A percentile compares a stretch with the other conserved stretches of the same genome.
phyloP scores from a whole-genome alignment of 148 eudicot species.

The Camellia lanceoleosa region DNA sequence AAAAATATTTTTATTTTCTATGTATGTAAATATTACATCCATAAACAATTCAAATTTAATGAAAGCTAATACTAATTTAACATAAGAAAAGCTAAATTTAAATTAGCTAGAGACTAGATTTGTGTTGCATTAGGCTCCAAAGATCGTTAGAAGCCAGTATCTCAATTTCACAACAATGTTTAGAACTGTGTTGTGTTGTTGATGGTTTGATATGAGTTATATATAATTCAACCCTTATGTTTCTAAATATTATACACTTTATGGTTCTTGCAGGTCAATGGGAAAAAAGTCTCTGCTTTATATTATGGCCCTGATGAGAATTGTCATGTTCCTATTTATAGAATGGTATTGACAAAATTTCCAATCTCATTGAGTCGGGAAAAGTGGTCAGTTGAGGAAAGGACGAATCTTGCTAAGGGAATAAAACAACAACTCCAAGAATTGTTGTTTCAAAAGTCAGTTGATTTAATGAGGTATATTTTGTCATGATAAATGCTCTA shows the following conservation, averaged over 20 bases:
- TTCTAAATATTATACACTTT: background rate
- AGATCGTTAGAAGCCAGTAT: too few relatives aligned
- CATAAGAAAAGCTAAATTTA: too few relatives aligned
- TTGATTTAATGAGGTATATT: slow-evolving; percentile 45
- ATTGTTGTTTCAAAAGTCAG: slow-evolving; percentile 45
- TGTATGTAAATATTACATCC: too few relatives aligned
- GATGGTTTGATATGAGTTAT: too few relatives aligned
- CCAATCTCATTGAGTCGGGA: slow-evolving; percentile 48
- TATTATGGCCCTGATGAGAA: slow-evolving; percentile 73
- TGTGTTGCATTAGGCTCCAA: too few relatives aligned
- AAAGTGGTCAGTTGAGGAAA: slow-evolving; percentile 69
- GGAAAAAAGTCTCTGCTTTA: slow-evolving; percentile 40
- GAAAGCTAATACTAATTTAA: too few relatives aligned
- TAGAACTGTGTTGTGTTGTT: too few relatives aligned
- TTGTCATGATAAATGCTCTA: background rate
- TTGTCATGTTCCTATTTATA: slow-evolving; percentile 62
- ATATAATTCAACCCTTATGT: too few relatives aligned
- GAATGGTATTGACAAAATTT: slow-evolving; percentile 43
- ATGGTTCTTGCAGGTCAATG: slow-evolving; percentile 38
- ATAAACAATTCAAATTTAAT: too few relatives aligned
- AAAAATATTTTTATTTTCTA: too few relatives aligned
- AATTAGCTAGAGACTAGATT: too few relatives aligned
- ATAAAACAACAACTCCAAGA: slow-evolving; percentile 71
- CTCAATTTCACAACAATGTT: too few relatives aligned
- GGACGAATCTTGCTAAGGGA: slow-evolving; percentile 59